Conservation (phyloP, 441 rosid genomes). For the Hura crepitans region DNA sequence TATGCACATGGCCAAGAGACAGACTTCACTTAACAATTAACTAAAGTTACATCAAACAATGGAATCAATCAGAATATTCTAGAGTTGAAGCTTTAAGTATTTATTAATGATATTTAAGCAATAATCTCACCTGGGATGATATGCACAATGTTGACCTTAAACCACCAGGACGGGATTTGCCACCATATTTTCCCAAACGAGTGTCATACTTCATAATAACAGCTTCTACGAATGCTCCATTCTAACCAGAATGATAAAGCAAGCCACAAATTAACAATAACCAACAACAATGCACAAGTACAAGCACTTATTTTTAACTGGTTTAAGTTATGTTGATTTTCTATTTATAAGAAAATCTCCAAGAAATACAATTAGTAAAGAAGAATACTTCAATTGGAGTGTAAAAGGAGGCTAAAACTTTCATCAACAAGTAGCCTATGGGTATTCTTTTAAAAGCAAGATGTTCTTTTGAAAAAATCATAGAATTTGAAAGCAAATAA, state of each 20-base stretch:
- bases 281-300: neutral
- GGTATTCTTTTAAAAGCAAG: neutral
- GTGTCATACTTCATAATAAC: conserved; percentile 89
- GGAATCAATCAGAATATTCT: neutral
- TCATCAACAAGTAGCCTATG: neutral
- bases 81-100: neutral
- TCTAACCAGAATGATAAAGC: conserved; percentile 33
- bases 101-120: neutral
- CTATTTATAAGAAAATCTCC: neutral
- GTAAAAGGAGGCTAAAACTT: neutral
- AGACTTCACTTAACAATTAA: neutral
- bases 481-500: neutral
- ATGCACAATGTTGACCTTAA: conserved; percentile 75
- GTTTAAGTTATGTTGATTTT: neutral
- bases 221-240: conserved; percentile 83
- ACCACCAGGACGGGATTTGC: conserved; percentile 88
- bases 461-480: too few relatives aligned
- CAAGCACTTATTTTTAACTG: neutral
- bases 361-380: neutral
- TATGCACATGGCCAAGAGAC: neutral
- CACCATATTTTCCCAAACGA: conserved; percentile 75
- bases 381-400: neutral
- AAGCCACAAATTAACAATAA: conserved; percentile 19
- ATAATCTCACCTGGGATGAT: conserved; percentile 68
- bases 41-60: too few relatives aligned